phyloP scores from a whole-genome alignment of 345 rosid genomes.

The Brassica nigra region DNA sequence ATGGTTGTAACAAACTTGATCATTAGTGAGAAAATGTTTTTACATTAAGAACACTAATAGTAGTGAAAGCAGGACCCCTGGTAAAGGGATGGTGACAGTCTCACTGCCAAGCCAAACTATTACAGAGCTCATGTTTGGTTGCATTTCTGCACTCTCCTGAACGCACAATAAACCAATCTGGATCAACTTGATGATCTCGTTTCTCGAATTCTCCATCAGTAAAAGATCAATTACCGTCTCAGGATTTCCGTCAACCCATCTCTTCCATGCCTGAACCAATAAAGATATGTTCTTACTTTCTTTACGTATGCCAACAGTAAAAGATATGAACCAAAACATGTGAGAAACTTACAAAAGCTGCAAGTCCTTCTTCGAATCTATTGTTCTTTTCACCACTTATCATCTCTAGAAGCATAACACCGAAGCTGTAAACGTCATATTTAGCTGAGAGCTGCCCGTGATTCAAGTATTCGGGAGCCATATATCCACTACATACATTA shows the following conservation, averaged over 20 bases:
- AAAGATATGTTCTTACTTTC: neutral
- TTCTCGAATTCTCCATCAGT: neutral
- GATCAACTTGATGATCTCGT: conserved; percentile 1
- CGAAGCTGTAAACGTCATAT: neutral
- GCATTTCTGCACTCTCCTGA: neutral
- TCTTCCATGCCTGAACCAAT: neutral
- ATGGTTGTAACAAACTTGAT: too few relatives aligned
- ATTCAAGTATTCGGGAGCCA: neutral
- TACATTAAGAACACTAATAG: too few relatives aligned
- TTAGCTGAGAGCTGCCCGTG: neutral
- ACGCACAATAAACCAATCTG: neutral
- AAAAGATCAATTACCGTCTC: neutral
- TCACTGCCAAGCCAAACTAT: conserved; percentile 2
- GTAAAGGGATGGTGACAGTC: conserved; percentile 31
- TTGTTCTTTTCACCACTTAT: neutral
- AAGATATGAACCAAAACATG: neutral
- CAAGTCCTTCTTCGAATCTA: neutral
- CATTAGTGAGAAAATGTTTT: too few relatives aligned
- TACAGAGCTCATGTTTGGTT: neutral
- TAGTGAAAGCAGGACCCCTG: conserved; percentile 45
- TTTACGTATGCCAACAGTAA: neutral
- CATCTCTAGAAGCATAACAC: neutral
- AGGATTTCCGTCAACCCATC: neutral
- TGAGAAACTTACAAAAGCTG: neutral
- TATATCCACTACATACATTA: neutral